Percentiles rank a stretch among this genome's conserved stretches.
These are phyloP conservation scores for Trypanosoma scelopori DNA, from an alignment of 208 protist species.

Conservation along the genomic window DNA sequence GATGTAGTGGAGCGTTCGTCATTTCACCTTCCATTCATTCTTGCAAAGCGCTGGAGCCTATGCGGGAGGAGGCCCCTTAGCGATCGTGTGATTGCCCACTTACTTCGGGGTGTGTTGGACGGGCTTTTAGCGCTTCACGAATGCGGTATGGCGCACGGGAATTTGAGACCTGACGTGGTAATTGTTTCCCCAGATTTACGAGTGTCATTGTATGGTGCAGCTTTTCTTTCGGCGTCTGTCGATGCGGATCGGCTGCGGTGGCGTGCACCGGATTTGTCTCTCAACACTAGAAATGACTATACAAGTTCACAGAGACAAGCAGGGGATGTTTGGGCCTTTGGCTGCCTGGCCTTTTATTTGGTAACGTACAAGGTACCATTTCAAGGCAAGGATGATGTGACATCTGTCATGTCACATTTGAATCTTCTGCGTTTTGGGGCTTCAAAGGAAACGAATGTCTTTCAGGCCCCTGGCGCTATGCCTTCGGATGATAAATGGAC, in stretches of 20 bases:
- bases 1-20: background rate
- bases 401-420: slow-evolving; percentile 23
- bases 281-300: slow-evolving; percentile 9
- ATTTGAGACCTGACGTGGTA: slow-evolving; percentile 22
- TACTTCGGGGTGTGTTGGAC: slow-evolving; percentile 25
- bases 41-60: background rate
- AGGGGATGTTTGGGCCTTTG: slow-evolving; percentile 41
- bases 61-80: slow-evolving; percentile 9
- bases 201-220: slow-evolving; percentile 17
- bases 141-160: slow-evolving; percentile 30
- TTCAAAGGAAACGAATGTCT: background rate
- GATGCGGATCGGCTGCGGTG: slow-evolving; percentile 22
- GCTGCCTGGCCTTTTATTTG: slow-evolving; percentile 31
- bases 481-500: background rate
- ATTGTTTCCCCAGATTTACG: slow-evolving; percentile 31
- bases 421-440: slow-evolving; percentile 11
- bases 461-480: too few relatives aligned
- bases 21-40: background rate
- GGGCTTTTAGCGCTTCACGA: slow-evolving; percentile 24
- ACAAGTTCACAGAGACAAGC: slow-evolving; percentile 4
- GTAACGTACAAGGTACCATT: slow-evolving; percentile 24
- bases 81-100: slow-evolving; percentile 15
- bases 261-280: slow-evolving; percentile 27
- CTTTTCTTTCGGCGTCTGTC: slow-evolving; percentile 1
- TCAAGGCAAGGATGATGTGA: slow-evolving; percentile 21